These are phyloP conservation scores for Colletotrichum tropicale DNA, from an alignment of 2,329 filamentous ascomycete genomes.

Conservation along the genomic window DNA sequence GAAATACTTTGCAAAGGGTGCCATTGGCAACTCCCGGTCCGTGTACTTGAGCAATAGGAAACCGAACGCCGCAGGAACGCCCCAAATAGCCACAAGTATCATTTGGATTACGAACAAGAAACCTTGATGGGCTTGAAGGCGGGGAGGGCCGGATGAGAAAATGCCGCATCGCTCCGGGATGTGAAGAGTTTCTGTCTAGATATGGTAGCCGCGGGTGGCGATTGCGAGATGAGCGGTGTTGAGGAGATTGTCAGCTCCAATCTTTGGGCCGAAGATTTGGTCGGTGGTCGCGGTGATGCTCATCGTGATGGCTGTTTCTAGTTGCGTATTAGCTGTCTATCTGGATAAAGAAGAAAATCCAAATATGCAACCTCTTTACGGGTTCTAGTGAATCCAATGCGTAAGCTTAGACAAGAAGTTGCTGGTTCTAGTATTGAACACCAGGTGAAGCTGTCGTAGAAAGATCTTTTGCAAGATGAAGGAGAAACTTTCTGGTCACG, in stretches of 20 bases:
- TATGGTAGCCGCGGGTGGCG: not conserved
- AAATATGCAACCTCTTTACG: too few species aligned
- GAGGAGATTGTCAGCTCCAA: not conserved
- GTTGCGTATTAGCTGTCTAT: too few species aligned
- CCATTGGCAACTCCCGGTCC: not conserved
- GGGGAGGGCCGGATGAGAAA: not conserved
- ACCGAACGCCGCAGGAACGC: not conserved
- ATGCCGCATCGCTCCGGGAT: not conserved
- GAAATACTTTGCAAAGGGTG: not conserved
- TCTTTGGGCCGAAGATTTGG: too few species aligned
- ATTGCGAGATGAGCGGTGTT: not conserved
- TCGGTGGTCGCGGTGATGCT: fast-evolving
- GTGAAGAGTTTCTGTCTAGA: not conserved
- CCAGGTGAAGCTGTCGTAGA: too few species aligned
- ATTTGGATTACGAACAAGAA: not conserved
- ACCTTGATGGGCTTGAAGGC: not conserved
- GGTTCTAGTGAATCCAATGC: too few species aligned
- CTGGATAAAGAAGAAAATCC: too few species aligned
- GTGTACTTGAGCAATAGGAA: not conserved
- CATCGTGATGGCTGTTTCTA: fast-evolving
- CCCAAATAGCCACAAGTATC: not conserved
- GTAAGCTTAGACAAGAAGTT: too few species aligned
- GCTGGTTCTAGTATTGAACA: too few species aligned
- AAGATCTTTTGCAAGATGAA: too few species aligned
- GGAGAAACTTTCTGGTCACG: too few species aligned